phyloP scores from a whole-genome alignment of 83 land plant species.

The Larix sibirica region DNA sequence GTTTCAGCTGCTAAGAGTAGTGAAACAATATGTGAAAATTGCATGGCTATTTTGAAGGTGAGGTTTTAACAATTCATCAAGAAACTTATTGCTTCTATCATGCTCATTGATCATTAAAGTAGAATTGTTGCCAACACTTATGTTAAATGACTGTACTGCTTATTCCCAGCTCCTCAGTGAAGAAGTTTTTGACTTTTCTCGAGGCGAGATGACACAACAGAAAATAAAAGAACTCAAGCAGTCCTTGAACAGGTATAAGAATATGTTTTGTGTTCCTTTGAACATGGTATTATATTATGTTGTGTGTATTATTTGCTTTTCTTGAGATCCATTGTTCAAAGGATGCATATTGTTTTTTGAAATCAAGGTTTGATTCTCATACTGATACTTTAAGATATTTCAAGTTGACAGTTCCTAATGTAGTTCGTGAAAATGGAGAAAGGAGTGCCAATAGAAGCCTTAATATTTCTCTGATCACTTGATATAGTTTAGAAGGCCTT shows the following conservation, averaged over 20 bases:
- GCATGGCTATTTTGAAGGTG: slow-evolving; percentile 98
- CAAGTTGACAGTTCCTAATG: no score
- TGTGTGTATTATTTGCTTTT: no score
- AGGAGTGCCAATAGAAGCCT: no score
- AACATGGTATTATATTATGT: not conserved
- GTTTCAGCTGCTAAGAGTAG: slow-evolving; percentile 97
- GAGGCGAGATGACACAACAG: slow-evolving; percentile 97
- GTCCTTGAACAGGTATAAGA: slow-evolving; percentile 84
- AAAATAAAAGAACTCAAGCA: slow-evolving; percentile 97
- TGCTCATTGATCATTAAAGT: not conserved
- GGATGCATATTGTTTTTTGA: no score
- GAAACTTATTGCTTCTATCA: not conserved
- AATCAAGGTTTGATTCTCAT: no score
- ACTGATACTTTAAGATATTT: no score
- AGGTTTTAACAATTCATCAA: not conserved
- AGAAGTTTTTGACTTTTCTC: slow-evolving; percentile 99
- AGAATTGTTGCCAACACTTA: not conserved
- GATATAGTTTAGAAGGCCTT: no score
- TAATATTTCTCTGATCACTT: no score
- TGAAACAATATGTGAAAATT: slow-evolving; percentile 99
- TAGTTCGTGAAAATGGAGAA: no score
- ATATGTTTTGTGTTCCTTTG: not conserved
- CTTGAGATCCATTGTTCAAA: no score
- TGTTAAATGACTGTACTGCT: not conserved
- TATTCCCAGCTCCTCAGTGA: slow-evolving; percentile 93